A percentile compares a stretch with the other conserved stretches of the same genome.
Evolutionary conservation across 1,139 yeast species (phyloP).

Genomic region (Diutina catenulata): DNA sequence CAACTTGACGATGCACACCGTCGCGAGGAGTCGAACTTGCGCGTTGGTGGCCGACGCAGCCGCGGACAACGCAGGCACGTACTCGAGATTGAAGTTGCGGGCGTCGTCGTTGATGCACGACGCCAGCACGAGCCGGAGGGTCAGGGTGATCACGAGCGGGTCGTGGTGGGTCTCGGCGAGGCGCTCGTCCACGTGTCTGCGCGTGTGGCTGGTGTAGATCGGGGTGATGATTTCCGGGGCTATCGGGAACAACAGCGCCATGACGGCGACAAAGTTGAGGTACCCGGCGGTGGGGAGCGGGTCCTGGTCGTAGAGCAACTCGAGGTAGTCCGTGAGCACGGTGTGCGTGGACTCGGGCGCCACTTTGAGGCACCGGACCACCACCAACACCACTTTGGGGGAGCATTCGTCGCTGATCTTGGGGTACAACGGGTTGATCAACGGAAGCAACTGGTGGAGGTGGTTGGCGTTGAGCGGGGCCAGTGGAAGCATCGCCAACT

Average conservation of each 20-base stretch:
- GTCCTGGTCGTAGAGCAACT: slow-evolving; percentile 13
- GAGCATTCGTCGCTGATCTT: slow-evolving; percentile 9
- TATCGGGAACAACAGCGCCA: slow-evolving; percentile 17
- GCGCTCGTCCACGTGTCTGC: neutral
- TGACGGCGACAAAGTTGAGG: slow-evolving; percentile 13
- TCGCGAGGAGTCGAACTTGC: slow-evolving; percentile 6
- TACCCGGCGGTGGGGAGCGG: slow-evolving; percentile 10
- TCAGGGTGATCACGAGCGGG: neutral
- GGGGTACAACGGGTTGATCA: slow-evolving; percentile 15
- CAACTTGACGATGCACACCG: slow-evolving; percentile 9
- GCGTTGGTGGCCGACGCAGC: slow-evolving; percentile 7
- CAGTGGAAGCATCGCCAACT: slow-evolving; percentile 12
- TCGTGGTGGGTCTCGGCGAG: neutral
- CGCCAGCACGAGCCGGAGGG: slow-evolving; percentile 8
- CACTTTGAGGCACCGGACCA: slow-evolving; percentile 15
- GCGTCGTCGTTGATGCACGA: slow-evolving; percentile 9
- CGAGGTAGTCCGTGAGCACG: slow-evolving; percentile 16
- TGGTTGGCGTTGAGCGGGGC: slow-evolving; percentile 13
- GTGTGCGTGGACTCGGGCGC: slow-evolving; percentile 11
- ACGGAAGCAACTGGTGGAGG: slow-evolving; percentile 16
- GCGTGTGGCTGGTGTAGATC: slow-evolving; percentile 13
- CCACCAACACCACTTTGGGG: slow-evolving; percentile 16
- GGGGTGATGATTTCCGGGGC: slow-evolving; percentile 15
- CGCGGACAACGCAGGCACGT: slow-evolving; percentile 8
- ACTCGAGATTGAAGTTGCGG: slow-evolving; percentile 9